Conservation (phyloP, 1,139 yeast species). For the Fermentozyma sake region DNA sequence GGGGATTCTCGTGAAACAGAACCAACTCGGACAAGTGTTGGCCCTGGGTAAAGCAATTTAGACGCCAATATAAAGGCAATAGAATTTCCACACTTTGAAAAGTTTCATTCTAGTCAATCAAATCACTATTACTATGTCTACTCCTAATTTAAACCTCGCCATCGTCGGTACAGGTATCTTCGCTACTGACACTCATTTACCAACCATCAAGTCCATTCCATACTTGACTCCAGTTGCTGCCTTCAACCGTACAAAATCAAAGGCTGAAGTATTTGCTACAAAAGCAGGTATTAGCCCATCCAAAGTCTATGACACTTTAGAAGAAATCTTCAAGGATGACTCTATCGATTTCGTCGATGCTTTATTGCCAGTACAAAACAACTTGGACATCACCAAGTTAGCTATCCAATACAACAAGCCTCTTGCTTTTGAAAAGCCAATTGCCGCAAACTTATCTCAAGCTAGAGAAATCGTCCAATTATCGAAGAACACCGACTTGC, state of each 20-base stretch:
- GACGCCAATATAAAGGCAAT: no score
- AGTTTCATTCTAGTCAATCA: background rate
- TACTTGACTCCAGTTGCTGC: slow-evolving; percentile 47
- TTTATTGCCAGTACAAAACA: slow-evolving; percentile 78
- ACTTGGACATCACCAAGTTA: slow-evolving; percentile 59
- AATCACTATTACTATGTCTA: slow-evolving; percentile 6
- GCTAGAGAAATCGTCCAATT: slow-evolving; percentile 74
- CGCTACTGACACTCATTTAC: slow-evolving; percentile 79
- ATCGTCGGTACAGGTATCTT: slow-evolving; percentile 90
- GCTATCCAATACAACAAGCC: slow-evolving; percentile 74
- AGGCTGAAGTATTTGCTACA: slow-evolving; percentile 77
- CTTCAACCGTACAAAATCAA: slow-evolving; percentile 75
- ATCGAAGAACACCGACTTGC: slow-evolving; percentile 53
- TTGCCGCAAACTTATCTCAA: slow-evolving; percentile 78
- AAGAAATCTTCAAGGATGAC: slow-evolving; percentile 58
- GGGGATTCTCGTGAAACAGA: no score
- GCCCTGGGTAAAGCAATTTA: no score
- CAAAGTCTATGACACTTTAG: slow-evolving; percentile 62
- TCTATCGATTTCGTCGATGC: slow-evolving; percentile 76
- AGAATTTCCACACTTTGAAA: background rate
- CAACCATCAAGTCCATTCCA: slow-evolving; percentile 50
- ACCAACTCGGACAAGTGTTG: no score
- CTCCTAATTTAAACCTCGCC: slow-evolving; percentile 56
- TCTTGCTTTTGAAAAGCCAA: slow-evolving; percentile 80
- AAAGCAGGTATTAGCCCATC: slow-evolving; percentile 47